Percentiles rank a stretch among this genome's conserved stretches.
Conservation (phyloP, 805 yeast species). For the Kuraishia piskuri region DNA sequence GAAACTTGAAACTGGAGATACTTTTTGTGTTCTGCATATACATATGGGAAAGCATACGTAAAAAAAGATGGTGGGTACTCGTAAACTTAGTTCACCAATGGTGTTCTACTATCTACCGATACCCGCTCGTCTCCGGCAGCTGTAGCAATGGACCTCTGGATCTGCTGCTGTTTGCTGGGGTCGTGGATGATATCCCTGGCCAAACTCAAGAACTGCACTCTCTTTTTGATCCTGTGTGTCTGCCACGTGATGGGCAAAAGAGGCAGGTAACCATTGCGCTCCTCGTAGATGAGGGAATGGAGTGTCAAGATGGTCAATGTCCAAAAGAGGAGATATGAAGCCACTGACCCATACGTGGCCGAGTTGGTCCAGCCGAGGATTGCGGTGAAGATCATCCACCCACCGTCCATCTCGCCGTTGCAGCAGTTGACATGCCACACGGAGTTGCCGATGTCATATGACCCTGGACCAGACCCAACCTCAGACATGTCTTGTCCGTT, state of each 20-base stretch:
- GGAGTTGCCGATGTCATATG: slow-evolving; percentile 33
- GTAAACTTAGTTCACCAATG: neutral
- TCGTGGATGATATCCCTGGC: neutral
- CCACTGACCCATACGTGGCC: slow-evolving; percentile 37
- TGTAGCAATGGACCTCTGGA: slow-evolving; percentile 12
- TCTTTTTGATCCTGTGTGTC: slow-evolving; percentile 36
- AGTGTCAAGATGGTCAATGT: slow-evolving; percentile 21
- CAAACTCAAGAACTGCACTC: slow-evolving; percentile 7
- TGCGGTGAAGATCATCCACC: slow-evolving; percentile 39
- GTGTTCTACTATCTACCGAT: neutral
- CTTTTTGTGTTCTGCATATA: too few species aligned
- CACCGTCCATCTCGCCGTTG: slow-evolving; percentile 38
- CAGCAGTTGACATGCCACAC: slow-evolving; percentile 45
- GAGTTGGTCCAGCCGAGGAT: slow-evolving; percentile 39
- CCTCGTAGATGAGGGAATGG: slow-evolving; percentile 33
- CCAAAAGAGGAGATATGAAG: slow-evolving; percentile 32
- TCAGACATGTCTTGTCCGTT: slow-evolving; percentile 37
- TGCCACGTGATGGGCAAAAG: slow-evolving; percentile 50
- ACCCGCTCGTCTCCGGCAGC: slow-evolving; percentile 6
- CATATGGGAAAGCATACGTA: too few species aligned
- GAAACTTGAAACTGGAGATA: too few species aligned
- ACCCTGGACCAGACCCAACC: slow-evolving; percentile 41
- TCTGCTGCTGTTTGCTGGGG: slow-evolving; percentile 13
- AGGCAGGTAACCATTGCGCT: slow-evolving; percentile 46
- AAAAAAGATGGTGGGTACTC: too few species aligned